Conservation (phyloP, 192 early-diverging fungal genomes). For the Umbelopsis vinacea region DNA sequence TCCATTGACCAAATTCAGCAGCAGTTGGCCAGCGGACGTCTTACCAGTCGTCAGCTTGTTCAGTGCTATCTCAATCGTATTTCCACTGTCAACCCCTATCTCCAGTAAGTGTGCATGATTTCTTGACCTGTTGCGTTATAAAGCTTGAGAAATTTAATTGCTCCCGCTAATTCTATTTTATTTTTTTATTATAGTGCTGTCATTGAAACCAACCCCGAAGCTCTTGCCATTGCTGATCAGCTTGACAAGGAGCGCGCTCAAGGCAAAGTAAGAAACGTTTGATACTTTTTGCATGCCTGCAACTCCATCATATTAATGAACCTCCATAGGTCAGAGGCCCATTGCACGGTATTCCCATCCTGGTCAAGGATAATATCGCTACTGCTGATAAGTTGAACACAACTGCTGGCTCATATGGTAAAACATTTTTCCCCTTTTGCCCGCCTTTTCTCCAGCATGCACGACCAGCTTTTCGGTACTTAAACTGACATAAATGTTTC, state of each 20-base stretch:
- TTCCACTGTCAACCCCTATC: not conserved
- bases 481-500: not conserved
- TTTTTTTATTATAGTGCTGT: constrained; percentile 15
- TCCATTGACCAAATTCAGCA: constrained; percentile 19
- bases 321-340: constrained; percentile 12
- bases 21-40: not conserved
- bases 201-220: constrained; percentile 44
- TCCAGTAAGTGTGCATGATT: constrained; percentile 4
- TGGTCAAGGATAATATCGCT: constrained; percentile 47
- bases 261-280: not conserved
- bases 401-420: constrained; percentile 40
- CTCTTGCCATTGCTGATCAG: constrained; percentile 24
- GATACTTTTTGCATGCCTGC: not conserved
- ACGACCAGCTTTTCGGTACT: not conserved
- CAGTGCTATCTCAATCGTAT: constrained; percentile 22
- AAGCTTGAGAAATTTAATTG: not conserved
- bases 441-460: not conserved
- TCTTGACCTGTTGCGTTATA: not conserved
- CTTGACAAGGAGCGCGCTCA: constrained; percentile 30
- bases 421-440: not conserved
- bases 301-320: not conserved
- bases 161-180: not conserved
- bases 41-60: constrained; percentile 21
- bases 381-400: constrained; percentile 37
- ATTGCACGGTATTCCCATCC: constrained; percentile 43